Evolutionary conservation across 2,329 filamentous ascomycete genomes (phyloP).

Genomic region (Sphaerulina vaccinii): DNA sequence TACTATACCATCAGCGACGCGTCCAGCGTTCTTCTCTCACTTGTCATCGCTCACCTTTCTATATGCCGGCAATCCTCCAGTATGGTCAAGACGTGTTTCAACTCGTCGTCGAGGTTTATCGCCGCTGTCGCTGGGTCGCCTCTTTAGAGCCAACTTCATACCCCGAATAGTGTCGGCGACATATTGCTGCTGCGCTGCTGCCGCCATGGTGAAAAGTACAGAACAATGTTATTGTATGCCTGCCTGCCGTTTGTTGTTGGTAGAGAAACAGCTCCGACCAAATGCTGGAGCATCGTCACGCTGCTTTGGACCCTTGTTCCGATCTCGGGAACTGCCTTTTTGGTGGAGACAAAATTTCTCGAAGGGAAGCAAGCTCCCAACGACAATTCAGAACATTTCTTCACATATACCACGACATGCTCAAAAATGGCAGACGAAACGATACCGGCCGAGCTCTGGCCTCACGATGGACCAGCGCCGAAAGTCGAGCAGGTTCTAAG

Average conservation of each 20-base stretch:
- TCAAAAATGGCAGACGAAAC: conserved; percentile 3
- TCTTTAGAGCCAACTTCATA: conserved; percentile 66
- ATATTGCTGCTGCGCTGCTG: conserved; percentile 53
- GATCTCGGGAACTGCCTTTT: neutral
- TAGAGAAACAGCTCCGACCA: neutral
- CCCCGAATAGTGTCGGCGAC: conserved; percentile 66
- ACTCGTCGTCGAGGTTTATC: conserved; percentile 46
- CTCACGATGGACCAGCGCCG: conserved; percentile 17
- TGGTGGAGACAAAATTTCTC: neutral
- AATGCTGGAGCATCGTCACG: too few relatives aligned
- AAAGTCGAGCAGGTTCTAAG: conserved; percentile 25
- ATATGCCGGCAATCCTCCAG: conserved; percentile 58
- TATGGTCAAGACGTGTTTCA: conserved; percentile 66
- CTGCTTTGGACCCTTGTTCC: neutral
- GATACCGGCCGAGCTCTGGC: conserved; percentile 17
- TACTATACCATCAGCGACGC: conserved; percentile 37
- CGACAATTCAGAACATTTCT: neutral
- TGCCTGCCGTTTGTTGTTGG: neutral
- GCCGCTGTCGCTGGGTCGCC: conserved; percentile 68
- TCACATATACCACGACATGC: neutral
- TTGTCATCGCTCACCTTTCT: conserved; percentile 69
- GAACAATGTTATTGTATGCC: neutral
- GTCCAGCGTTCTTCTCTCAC: neutral
- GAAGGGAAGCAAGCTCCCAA: too few relatives aligned
- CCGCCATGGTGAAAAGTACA: conserved; percentile 36